phyloP scores from a whole-genome alignment of 202 grass and related monocot genomes.

The Setaria viridis region DNA sequence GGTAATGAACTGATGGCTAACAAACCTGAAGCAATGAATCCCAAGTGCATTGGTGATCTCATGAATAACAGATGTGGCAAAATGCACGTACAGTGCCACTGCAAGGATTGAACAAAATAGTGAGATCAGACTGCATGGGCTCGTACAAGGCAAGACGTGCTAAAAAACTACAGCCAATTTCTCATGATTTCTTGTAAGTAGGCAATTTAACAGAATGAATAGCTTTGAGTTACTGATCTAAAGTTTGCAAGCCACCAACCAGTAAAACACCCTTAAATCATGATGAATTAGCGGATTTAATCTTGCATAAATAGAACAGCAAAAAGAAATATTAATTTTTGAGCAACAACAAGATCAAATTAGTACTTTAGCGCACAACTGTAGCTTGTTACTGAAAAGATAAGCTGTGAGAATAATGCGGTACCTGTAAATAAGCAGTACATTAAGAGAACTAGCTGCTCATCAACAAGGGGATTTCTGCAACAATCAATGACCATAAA shows the following conservation, averaged over 20 bases:
- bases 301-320: neutral
- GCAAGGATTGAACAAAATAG: constrained; percentile 34
- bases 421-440: constrained; percentile 94
- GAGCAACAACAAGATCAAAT: neutral
- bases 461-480: constrained; percentile 87
- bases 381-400: neutral
- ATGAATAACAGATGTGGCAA: constrained; percentile 96
- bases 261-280: constrained; percentile 10
- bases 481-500: constrained; percentile 47
- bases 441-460: constrained; percentile 86
- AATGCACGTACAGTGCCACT: constrained; percentile 94
- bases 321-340: neutral
- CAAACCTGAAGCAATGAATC: constrained; percentile 94
- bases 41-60: constrained; percentile 95
- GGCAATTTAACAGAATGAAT: neutral
- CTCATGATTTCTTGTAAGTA: neutral
- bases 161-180: neutral
- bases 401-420: constrained; percentile 23
- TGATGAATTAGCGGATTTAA: neutral
- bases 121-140: neutral
- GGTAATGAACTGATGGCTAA: neutral
- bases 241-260: constrained; percentile 10
- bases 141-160: neutral
- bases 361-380: neutral
- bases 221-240: constrained; percentile 17